These are phyloP conservation scores for Metschnikowia kofuensis DNA, from an alignment of 805 yeast species.

Conservation along the genomic window DNA sequence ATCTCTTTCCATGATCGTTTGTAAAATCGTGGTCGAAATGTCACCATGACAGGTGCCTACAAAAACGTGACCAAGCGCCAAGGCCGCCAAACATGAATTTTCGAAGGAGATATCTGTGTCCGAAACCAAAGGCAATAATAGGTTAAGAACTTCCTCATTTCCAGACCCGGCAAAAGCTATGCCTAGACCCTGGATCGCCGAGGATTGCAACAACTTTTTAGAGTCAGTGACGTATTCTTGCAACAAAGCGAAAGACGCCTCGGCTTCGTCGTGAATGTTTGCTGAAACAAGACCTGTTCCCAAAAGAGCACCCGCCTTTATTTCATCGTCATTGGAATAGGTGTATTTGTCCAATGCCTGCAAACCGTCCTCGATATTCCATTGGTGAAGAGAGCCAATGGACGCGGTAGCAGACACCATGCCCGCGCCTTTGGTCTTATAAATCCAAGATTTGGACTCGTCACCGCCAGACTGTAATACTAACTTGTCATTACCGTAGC, in stretches of 20 bases:
- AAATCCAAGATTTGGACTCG: conserved; percentile 78
- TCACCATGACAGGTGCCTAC: conserved; percentile 97
- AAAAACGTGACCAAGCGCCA: conserved; percentile 89
- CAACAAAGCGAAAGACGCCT: conserved; percentile 81
- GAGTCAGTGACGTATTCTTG: conserved; percentile 76
- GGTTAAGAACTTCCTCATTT: conserved; percentile 74
- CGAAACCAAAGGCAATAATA: conserved; percentile 77
- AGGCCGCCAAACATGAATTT: conserved; percentile 79
- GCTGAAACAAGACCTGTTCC: conserved; percentile 93
- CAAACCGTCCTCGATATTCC: conserved; percentile 89
- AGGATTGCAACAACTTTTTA: conserved; percentile 61
- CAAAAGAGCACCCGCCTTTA: conserved; percentile 93
- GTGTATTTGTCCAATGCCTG: conserved; percentile 86
- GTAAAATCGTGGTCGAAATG: conserved; percentile 86
- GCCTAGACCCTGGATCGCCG: conserved; percentile 90
- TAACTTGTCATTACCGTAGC: conserved; percentile 82
- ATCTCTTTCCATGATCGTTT: conserved; percentile 84
- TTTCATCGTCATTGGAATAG: conserved; percentile 79
- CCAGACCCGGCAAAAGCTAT: conserved; percentile 93
- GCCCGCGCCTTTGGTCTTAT: conserved; percentile 87
- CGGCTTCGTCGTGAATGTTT: conserved; percentile 94
- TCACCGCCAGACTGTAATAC: conserved; percentile 58
- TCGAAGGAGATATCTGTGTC: conserved; percentile 75
- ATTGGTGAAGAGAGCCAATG: conserved; percentile 82
- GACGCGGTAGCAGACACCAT: conserved; percentile 91